Evolutionary conservation across 1,284 basidiomycete species (phyloP).

Genomic region (Tilletia indica): DNA sequence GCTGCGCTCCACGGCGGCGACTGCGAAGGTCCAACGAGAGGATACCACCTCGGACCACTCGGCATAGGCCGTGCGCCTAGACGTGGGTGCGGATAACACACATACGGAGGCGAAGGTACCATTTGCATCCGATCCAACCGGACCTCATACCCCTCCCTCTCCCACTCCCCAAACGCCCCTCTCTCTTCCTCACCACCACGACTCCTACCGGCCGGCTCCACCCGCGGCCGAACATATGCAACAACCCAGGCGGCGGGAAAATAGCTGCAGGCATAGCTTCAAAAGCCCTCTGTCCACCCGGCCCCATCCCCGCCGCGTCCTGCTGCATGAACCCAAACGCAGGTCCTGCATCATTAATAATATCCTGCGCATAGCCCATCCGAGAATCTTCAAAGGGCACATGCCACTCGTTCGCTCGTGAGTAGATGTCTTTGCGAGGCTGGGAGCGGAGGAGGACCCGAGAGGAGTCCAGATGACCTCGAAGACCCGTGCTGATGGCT

Average conservation of each 20-base stretch:
- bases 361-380: conserved; percentile 21
- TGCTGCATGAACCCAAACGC: conserved; percentile 21
- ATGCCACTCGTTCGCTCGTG: background rate
- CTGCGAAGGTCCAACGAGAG: conserved; percentile 12
- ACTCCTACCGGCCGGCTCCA: background rate
- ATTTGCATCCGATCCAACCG: conserved; percentile 31
- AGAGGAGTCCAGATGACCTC: conserved; percentile 9
- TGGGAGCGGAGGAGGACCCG: conserved; percentile 7
- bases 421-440: conserved; percentile 16
- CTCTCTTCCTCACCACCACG: background rate
- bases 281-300: too few relatives aligned
- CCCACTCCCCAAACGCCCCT: conserved; percentile 6
- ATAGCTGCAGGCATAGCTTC: conserved; percentile 29
- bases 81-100: conserved; percentile 30
- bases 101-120: conserved; percentile 36
- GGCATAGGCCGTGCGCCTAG: conserved; percentile 23
- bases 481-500: background rate
- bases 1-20: background rate
- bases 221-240: conserved; percentile 29
- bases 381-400: conserved; percentile 9
- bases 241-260: conserved; percentile 36
- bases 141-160: conserved; percentile 26
- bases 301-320: background rate
- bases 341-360: conserved; percentile 24
- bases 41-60: conserved; percentile 23